These are phyloP conservation scores for Tieghemostelium lacteum DNA, from an alignment of 78 protist species.

Conservation along the genomic window DNA sequence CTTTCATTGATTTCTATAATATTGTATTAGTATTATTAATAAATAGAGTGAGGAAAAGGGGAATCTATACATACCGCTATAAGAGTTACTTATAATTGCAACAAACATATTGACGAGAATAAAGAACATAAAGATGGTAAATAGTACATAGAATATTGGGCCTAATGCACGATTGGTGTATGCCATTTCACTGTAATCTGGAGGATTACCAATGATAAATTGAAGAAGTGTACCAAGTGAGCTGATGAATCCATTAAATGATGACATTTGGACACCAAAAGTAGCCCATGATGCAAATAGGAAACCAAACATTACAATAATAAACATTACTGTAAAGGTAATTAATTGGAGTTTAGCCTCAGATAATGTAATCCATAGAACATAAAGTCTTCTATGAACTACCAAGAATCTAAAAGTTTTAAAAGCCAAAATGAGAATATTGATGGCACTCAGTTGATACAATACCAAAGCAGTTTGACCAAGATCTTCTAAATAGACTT, in stretches of 20 bases:
- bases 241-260: slow-evolving; percentile 47
- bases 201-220: slow-evolving; percentile 73
- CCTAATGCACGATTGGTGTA: slow-evolving; percentile 76
- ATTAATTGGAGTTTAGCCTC: slow-evolving; percentile 55
- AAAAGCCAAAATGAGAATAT: background rate
- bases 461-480: slow-evolving; percentile 74
- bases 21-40: too few relatives aligned
- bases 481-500: slow-evolving; percentile 19
- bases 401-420: background rate
- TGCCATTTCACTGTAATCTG: slow-evolving; percentile 45
- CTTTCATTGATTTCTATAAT: slow-evolving; percentile 1
- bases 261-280: slow-evolving; percentile 37
- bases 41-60: too few relatives aligned
- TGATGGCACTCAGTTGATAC: slow-evolving; percentile 68
- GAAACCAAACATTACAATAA: slow-evolving; percentile 66
- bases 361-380: slow-evolving; percentile 66
- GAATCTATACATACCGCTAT: too few relatives aligned
- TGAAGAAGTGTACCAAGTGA: slow-evolving; percentile 55
- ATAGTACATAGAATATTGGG: slow-evolving; percentile 64
- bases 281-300: slow-evolving; percentile 52
- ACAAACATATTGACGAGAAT: slow-evolving; percentile 72
- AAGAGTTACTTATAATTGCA: slow-evolving; percentile 65
- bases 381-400: slow-evolving; percentile 57
- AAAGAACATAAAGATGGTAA: slow-evolving; percentile 65
- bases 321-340: slow-evolving; percentile 71